A percentile compares a stretch with the other conserved stretches of the same genome.
phyloP scores from a whole-genome alignment of 768 basidiomycete genomes.

The Pleurotus pulmonarius region DNA sequence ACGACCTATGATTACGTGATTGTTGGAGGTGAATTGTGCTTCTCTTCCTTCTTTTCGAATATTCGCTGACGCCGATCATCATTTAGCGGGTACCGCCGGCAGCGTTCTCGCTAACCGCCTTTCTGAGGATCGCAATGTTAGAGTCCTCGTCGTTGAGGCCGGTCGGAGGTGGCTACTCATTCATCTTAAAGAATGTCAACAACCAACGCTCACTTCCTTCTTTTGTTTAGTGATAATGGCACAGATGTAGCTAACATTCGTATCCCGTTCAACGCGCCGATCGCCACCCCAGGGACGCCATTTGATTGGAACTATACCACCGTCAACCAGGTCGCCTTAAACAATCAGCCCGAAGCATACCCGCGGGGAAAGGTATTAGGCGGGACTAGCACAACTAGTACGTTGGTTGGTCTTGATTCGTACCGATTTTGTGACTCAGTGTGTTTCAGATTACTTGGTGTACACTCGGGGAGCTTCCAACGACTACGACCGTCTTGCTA shows the following conservation, averaged over 20 bases:
- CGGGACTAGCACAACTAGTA: slow-evolving; percentile 26
- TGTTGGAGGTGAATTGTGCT: slow-evolving; percentile 22
- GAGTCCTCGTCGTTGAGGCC: slow-evolving; percentile 21
- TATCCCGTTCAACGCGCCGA: slow-evolving; percentile 11
- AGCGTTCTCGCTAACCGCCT: slow-evolving; percentile 22
- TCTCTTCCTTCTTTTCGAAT: neutral
- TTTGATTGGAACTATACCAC: slow-evolving; percentile 24
- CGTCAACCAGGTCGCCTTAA: slow-evolving; percentile 14
- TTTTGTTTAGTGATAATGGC: slow-evolving; percentile 10
- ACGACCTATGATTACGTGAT: slow-evolving; percentile 27
- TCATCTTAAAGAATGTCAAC: neutral
- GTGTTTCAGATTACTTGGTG: slow-evolving; percentile 17
- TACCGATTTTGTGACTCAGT: neutral
- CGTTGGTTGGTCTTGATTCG: neutral
- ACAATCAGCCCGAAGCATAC: slow-evolving; percentile 15
- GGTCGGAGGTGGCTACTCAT: slow-evolving; percentile 11
- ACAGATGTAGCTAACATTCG: slow-evolving; percentile 8
- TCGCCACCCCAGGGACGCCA: slow-evolving; percentile 7
- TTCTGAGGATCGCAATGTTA: slow-evolving; percentile 16
- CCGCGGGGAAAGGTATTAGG: slow-evolving; percentile 20
- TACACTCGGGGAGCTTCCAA: slow-evolving; percentile 22
- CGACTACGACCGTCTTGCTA: slow-evolving; percentile 21
- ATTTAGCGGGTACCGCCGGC: slow-evolving; percentile 22
- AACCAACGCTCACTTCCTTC: neutral
- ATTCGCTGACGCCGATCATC: neutral